Base-by-base conservation (phyloP, 164 flowering plant genomes). In the Kalanchoe fedtschenkoi region DNA sequence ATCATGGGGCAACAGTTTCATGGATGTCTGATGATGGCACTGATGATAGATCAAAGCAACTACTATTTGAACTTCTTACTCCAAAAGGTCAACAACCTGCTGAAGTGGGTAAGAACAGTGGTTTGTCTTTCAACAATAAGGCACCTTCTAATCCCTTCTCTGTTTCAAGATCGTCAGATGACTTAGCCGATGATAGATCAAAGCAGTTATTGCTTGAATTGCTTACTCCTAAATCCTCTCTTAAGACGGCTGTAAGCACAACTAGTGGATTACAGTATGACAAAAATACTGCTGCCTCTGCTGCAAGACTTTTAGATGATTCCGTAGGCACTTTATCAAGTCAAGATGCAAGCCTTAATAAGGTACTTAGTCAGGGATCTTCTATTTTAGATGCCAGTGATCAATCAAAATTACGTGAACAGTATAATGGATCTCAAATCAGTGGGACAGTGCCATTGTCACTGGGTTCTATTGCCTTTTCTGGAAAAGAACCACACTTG, bases 11-110 rank as follows among this genome's bases (percentile, higher is more conserved):
- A 65, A 66, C 70, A 14, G 74, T 65, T 65, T 74, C 76, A 16
- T 87, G 93, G 93, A 75, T 72, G 72, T 73, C 83, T 15, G 75
- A 72, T 21, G 73, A 76, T 30, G 60, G 61, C 10, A 72, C 69
- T 69, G 91, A 80, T 47, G 83, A 79, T 44, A 78, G 68, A 67
- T 80, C 93, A 43, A 85, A 73, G 69, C 73, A 68, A 21, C 59
- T 72, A 60, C 66, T 85, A 41, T 74, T 83, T 83, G 93, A 87
- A 22, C 54, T 81, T 60, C 81, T 84, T 11, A 83, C 81, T 64
- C 77, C 73, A 74, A 83, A 75, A 64, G 34, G 71, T 5, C 68
- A 71, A 61, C 86, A 76, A 22, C 33, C 87, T 43, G 60, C 62
- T 26, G 76, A 68, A 55, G 38, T 68, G 33, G 74, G 80, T 58